phyloP scores from a whole-genome alignment of 2,329 filamentous ascomycete genomes.

The Trichoderma simmonsii region DNA sequence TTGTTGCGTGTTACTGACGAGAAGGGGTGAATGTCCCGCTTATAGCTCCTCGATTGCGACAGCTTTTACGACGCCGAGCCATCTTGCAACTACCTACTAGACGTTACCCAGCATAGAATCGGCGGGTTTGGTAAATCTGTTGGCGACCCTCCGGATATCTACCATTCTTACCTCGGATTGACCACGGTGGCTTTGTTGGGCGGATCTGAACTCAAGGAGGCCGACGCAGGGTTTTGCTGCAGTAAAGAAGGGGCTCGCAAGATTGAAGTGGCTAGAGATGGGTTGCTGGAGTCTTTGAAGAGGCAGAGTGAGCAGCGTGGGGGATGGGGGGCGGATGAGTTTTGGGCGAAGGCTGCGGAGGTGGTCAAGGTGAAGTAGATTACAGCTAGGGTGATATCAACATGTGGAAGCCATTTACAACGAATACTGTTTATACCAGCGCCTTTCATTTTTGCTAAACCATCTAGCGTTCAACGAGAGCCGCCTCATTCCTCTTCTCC shows the following conservation, averaged over 20 bases:
- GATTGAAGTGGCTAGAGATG: constrained; percentile 46
- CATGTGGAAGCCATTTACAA: neutral
- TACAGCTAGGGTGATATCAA: neutral
- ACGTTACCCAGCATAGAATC: constrained; percentile 81
- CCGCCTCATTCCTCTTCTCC: too few species aligned
- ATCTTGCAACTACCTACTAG: constrained; percentile 74
- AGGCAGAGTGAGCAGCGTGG: neutral
- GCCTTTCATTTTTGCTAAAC: neutral
- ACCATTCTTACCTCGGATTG: constrained; percentile 86
- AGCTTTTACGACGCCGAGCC: constrained; percentile 57
- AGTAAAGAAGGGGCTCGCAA: constrained; percentile 56
- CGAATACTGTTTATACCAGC: neutral
- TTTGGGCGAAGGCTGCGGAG: constrained; percentile 25
- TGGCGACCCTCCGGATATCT: constrained; percentile 69
- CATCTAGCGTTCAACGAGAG: too few species aligned
- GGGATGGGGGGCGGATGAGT: constrained; percentile 27
- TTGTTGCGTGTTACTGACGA: constrained; percentile 37
- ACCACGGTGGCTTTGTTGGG: constrained; percentile 72
- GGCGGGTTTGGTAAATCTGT: constrained; percentile 77
- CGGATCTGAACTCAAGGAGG: constrained; percentile 63
- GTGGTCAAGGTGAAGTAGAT: neutral
- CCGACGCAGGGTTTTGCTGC: constrained; percentile 76
- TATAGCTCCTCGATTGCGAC: constrained; percentile 55
- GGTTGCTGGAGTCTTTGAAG: constrained; percentile 29
- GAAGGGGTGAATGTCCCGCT: too few species aligned